Evolutionary conservation across 2,329 filamentous ascomycete genomes (phyloP), one percentile per base, ranked within the genome.

Genomic region (Fusarium chaquense): DNA sequence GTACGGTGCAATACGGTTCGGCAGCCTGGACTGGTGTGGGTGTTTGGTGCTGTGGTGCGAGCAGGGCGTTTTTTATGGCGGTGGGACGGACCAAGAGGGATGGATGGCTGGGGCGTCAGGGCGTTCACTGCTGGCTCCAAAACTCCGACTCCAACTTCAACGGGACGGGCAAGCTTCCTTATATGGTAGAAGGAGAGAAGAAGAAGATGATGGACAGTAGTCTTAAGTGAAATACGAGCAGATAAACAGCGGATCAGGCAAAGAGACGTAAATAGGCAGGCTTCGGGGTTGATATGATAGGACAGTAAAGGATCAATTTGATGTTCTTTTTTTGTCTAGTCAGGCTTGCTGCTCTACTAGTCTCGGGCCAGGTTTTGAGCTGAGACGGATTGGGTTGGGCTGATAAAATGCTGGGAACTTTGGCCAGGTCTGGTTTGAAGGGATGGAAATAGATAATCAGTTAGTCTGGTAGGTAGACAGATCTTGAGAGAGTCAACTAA

Each of bases 171-270:
- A 41, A 52, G 35, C 26, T 51, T 51, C 33, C 47, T 35, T 51
- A 38, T 24, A 51, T 22, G 15, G 73, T 69, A 70, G 36, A 35
- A 55, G n/a, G 28, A 40, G 57, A 35, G 13, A 57, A 26, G 55
- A 57, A 38, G 13, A 52, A 41, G 35, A 60, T 56, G 26, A 36
- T 63, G 35, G 26, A 35, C 7, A 3, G 36, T 20, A 3, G 36
- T 40, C n/a, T 33, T 59, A 61, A 44, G 58, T 54, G 40, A 61
- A 70, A 63, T 74, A 77, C 75, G 74, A 77, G 73, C 67, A 70
- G 66, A 67, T 47, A 40, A 58, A 35, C 28, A 44, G 38, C 52
- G 26, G 53, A 36, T 46, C 50, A 49, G 52, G 33, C 24, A 32
- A 44, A 55, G 35, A 30, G n/a, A 55, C 57, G 56, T 70, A 69